These are phyloP conservation scores for Nothophoma quercina DNA, from an alignment of 2,329 filamentous ascomycete species.

Conservation along the genomic window DNA sequence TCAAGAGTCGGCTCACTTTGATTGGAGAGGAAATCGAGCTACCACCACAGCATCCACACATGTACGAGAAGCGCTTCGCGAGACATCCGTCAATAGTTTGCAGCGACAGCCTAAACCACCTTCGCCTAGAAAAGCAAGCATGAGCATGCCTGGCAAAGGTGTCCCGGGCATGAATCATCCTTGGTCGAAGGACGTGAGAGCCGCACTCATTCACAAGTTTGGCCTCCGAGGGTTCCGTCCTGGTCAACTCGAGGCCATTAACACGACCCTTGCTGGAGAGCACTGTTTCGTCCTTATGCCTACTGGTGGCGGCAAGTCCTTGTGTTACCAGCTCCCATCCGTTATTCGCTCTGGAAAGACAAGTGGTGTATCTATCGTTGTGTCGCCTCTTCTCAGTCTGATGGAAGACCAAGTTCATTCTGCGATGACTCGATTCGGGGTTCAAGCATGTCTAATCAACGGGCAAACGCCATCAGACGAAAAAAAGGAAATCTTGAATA, in stretches of 20 bases:
- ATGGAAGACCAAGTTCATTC: slow-evolving; percentile 98
- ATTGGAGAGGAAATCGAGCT: slow-evolving; percentile 40
- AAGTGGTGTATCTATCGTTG: slow-evolving; percentile 85
- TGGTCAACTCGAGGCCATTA: slow-evolving; percentile 95
- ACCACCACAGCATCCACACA: slow-evolving; percentile 20
- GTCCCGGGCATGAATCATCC: slow-evolving; percentile 56
- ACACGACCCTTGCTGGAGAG: slow-evolving; percentile 84
- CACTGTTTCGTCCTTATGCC: slow-evolving; percentile 98
- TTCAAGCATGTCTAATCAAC: slow-evolving; percentile 84
- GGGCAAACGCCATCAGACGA: slow-evolving; percentile 72
- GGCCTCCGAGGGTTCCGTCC: slow-evolving; percentile 84
- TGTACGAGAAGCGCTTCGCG: slow-evolving; percentile 40
- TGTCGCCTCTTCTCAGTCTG: slow-evolving; percentile 92
- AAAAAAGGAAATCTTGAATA: slow-evolving; percentile 70
- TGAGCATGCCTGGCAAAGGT: slow-evolving; percentile 39
- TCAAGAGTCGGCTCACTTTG: slow-evolving; percentile 34
- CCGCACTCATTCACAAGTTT: slow-evolving; percentile 82
- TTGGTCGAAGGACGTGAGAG: slow-evolving; percentile 88
- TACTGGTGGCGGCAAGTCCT: slow-evolving; percentile 93
- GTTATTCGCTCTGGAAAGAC: slow-evolving; percentile 83
- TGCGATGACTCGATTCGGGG: slow-evolving; percentile 70
- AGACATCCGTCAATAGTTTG: slow-evolving; percentile 35
- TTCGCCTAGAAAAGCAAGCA: slow-evolving; percentile 41
- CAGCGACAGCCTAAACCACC: slow-evolving; percentile 23
- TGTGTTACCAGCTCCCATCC: slow-evolving; percentile 95